Percentiles rank a stretch among this genome's conserved stretches.
Conservation (phyloP, 345 rosid species). For the Leavenworthia alabamica region DNA sequence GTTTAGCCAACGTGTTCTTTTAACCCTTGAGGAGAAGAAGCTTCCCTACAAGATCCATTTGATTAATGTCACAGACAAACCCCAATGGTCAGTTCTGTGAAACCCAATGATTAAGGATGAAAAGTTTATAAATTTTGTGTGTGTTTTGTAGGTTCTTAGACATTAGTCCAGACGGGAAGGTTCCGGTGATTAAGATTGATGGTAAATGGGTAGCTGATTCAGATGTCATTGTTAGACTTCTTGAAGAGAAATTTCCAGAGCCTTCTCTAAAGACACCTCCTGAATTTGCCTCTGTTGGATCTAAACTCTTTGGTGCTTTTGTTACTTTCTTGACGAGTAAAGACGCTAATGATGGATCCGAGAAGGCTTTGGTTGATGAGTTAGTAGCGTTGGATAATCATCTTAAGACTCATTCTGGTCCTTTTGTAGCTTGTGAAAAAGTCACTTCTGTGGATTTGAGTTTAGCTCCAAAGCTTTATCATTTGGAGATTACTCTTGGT, state of each 20-base stretch:
- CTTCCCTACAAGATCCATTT: constrained; percentile 50
- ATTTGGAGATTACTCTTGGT: constrained; percentile 66
- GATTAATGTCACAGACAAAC: constrained; percentile 52
- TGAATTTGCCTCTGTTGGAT: constrained; percentile 64
- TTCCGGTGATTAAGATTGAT: constrained; percentile 67
- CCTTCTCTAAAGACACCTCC: constrained; percentile 65
- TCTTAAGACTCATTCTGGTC: constrained; percentile 67
- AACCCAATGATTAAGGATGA: constrained; percentile 25
- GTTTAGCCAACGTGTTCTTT: constrained; percentile 55
- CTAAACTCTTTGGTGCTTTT: constrained; percentile 59
- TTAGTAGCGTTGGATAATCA: constrained; percentile 73
- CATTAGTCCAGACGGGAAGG: constrained; percentile 72
- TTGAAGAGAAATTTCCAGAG: constrained; percentile 78
- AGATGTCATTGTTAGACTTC: constrained; percentile 61
- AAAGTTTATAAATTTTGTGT: not conserved
- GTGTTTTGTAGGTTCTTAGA: constrained; percentile 57
- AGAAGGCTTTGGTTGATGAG: constrained; percentile 66
- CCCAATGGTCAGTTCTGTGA: constrained; percentile 62
- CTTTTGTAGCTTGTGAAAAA: constrained; percentile 72
- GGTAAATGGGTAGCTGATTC: constrained; percentile 86
- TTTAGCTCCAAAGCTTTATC: constrained; percentile 88
- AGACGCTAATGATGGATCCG: constrained; percentile 70
- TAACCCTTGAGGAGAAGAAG: constrained; percentile 88
- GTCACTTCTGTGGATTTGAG: constrained; percentile 63
- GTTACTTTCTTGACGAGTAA: constrained; percentile 69